Evolutionary conservation across 495 filamentous ascomycete genomes (phyloP), one percentile per base, ranked within the genome.

Genomic region (Aspergillus indologenus): DNA sequence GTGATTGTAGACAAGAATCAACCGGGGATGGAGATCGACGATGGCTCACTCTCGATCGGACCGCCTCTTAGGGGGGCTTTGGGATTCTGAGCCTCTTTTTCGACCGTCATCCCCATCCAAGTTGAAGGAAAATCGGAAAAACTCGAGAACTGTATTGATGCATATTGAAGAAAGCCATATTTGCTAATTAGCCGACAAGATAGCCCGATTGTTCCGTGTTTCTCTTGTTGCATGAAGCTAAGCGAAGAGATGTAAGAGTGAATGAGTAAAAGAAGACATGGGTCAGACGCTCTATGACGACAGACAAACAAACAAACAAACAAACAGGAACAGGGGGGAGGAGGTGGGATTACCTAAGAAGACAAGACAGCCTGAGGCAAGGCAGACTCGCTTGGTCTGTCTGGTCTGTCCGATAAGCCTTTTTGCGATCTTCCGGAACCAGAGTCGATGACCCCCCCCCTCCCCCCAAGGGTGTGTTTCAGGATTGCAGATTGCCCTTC

Each of bases 361-460:
- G 34, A 2, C 34, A 40, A 40, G 45, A 20, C 45, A 24, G 54
- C 55, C 52, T 58, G 45, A 53, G 58, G 52, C 62, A 58, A 61
- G 61, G 62, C 58, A 53, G 62, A 61, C 43, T 63, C 23, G 21
- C n/a, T 49, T 43, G 23, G 18, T 59, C 23, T 59, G n/a, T n/a
- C n/a, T n/a, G n/a, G n/a, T n/a, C n/a, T n/a, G n/a, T n/a, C n/a
- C n/a, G 34, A 40, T 40, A 40, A 40, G 34, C 34, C 34, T 40
- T 50, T n/a, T 55, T 21, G 58, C 40, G 40, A 46, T 51, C 48
- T 24, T 19, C 17, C 23, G 23, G 48, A 14, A 40, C 34, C 34
- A 40, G 2, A 40, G 34, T 40, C 34, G 34, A 40, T 40, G 26
- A 29, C 12, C 5, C 6, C 34, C 34, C 34, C 26, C 26, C 26